phyloP scores from a whole-genome alignment of 306 rosid genomes.

The Pyrus communis region DNA sequence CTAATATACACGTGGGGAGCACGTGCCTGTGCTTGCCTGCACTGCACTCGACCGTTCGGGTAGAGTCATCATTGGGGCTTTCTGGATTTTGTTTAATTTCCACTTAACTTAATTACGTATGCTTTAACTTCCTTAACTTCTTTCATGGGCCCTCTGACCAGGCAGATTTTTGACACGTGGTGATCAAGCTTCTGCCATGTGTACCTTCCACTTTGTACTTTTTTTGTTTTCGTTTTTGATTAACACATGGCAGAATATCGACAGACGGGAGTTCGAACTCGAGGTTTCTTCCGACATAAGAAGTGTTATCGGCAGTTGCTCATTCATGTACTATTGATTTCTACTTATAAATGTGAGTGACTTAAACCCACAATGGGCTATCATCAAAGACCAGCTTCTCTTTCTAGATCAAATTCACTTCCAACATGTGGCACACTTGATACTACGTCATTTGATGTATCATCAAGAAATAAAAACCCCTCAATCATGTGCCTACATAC shows the following conservation, averaged over 20 bases:
- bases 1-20: slow-evolving; percentile 19
- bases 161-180: slow-evolving; percentile 1
- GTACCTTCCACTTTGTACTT: background rate
- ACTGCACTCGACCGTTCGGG: slow-evolving; percentile 68
- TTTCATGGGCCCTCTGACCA: background rate
- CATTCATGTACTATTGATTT: background rate
- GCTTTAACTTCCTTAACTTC: slow-evolving; percentile 12
- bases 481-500: background rate
- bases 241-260: too few relatives aligned
- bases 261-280: too few relatives aligned
- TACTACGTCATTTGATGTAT: too few relatives aligned
- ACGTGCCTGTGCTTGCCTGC: slow-evolving; percentile 43
- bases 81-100: background rate
- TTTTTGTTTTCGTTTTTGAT: background rate
- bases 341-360: background rate
- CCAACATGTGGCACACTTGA: too few relatives aligned
- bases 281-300: too few relatives aligned
- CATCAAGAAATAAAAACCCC: too few relatives aligned
- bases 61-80: slow-evolving; percentile 5
- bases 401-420: too few relatives aligned
- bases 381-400: too few relatives aligned
- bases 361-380: background rate
- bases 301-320: background rate
- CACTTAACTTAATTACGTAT: background rate
- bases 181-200: background rate